Evolutionary conservation across 164 flowering plant genomes (phyloP), one percentile per base, ranked within the genome.

Genomic region (Warburgia ugandensis): DNA sequence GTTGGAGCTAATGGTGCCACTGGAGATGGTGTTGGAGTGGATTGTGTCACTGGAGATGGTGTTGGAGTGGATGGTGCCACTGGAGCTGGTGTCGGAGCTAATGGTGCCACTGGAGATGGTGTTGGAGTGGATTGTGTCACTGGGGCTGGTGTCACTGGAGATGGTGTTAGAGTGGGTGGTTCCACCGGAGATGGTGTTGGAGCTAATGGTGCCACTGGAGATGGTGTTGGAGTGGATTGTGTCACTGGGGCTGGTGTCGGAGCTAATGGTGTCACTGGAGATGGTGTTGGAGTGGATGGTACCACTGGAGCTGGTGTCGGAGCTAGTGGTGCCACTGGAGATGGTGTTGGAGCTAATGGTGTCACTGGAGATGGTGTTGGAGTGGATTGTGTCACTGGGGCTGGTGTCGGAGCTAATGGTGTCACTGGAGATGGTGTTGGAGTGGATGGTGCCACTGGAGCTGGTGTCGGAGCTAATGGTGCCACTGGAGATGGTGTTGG

Each of bases 241-340:
- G 7, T 16, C 3, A 10, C 5, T 14, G 2, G 6, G 54, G 42
- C 2, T 21, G 42, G 54, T 2, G 2, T n/a, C 8, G 50, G n/a
- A n/a, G n/a, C n/a, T n/a, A n/a, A n/a, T n/a, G n/a, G n/a, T n/a
- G n/a, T n/a, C 29, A 19, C 22, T 0, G 54, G 54, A 36, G 39
- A 26, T 20, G 29, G 41, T 19, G 25, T 13, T 16, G 22, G 0
- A 10, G 29, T n/a, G 4, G 17, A 13, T 27, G 30, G 30, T 16
- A 31, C 7, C 27, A 16, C 41, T 6, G 48, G 29, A 45, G 48
- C 48, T n/a, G n/a, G n/a, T n/a, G n/a, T n/a, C n/a, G n/a, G n/a
- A n/a, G n/a, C n/a, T n/a, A n/a, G n/a, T n/a, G n/a, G n/a, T n/a
- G n/a, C n/a, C n/a, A n/a, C n/a, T n/a, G n/a, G n/a, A n/a, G n/a